Evolutionary conservation across 495 filamentous ascomycete genomes (phyloP).

Genomic region (Terfezia boudieri): DNA sequence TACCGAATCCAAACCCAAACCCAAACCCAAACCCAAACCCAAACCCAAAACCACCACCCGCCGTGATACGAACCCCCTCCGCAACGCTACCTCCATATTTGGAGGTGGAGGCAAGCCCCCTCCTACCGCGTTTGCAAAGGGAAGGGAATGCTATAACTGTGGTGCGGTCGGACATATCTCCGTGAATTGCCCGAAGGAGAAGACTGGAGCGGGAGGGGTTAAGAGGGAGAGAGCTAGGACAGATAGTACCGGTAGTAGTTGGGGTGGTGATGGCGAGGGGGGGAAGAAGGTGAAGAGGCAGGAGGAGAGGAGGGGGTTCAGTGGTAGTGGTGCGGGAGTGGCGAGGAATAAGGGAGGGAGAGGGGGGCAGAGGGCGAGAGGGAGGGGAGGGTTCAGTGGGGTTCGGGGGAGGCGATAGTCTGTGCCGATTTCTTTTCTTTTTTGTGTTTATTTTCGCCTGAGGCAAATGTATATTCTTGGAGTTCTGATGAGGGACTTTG

Average conservation of each 20-base stretch:
- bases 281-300: conserved; percentile 32
- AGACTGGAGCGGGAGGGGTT: neutral
- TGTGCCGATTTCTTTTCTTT: too few relatives aligned
- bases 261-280: neutral
- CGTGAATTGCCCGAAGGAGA: conserved; percentile 4
- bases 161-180: conserved; percentile 6
- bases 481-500: neutral
- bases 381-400: neutral
- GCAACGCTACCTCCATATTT: neutral
- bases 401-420: neutral
- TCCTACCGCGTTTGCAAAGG: neutral
- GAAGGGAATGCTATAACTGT: conserved; percentile 8
- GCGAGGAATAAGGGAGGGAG: neutral
- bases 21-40: neutral
- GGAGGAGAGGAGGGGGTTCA: conserved; percentile 15
- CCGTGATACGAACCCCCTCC: neutral
- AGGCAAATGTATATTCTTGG: neutral
- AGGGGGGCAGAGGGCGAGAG: neutral
- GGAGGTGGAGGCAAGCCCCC: neutral
- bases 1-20: neutral
- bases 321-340: neutral
- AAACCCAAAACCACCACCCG: neutral
- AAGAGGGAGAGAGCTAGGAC: neutral
- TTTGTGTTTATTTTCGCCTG: too few relatives aligned
- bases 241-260: conserved; percentile 5